phyloP scores from a whole-genome alignment of 768 basidiomycete genomes.

The Naganishia onofrii region DNA sequence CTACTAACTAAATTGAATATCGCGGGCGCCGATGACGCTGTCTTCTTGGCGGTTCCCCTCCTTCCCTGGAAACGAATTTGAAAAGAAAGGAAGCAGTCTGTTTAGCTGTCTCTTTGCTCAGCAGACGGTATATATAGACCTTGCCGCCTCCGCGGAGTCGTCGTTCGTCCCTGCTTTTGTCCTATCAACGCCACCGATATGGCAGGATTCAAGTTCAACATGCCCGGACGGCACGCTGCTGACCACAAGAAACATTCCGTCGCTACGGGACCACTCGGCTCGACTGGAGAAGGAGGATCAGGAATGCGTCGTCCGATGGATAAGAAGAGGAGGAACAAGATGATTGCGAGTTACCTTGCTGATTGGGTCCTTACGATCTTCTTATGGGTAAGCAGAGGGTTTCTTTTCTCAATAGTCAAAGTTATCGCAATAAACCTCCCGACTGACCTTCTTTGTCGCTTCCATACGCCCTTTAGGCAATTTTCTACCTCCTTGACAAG shows the following conservation, averaged over 20 bases:
- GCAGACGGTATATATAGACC: not conserved
- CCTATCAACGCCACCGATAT: not conserved
- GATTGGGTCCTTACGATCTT: conserved; percentile 49
- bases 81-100: not conserved
- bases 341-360: conserved; percentile 44
- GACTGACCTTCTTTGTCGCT: not conserved
- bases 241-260: conserved; percentile 19
- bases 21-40: not conserved
- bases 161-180: not conserved
- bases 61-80: not conserved
- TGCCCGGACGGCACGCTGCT: conserved; percentile 12
- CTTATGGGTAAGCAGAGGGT: conserved; percentile 41
- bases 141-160: too few relatives aligned
- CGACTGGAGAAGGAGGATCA: not conserved
- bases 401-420: not conserved
- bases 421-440: not conserved
- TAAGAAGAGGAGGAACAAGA: conserved; percentile 15
- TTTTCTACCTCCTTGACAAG: conserved; percentile 54
- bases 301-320: conserved; percentile 20
- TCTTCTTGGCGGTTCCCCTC: too few relatives aligned
- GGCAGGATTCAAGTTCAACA: conserved; percentile 1
- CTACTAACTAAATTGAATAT: too few relatives aligned
- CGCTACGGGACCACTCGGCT: too few relatives aligned
- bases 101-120: too few relatives aligned
- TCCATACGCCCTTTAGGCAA: conserved; percentile 27